Evolutionary conservation across 2,329 filamentous ascomycete species (phyloP).

Genomic region (Coniochaeta sp.): DNA sequence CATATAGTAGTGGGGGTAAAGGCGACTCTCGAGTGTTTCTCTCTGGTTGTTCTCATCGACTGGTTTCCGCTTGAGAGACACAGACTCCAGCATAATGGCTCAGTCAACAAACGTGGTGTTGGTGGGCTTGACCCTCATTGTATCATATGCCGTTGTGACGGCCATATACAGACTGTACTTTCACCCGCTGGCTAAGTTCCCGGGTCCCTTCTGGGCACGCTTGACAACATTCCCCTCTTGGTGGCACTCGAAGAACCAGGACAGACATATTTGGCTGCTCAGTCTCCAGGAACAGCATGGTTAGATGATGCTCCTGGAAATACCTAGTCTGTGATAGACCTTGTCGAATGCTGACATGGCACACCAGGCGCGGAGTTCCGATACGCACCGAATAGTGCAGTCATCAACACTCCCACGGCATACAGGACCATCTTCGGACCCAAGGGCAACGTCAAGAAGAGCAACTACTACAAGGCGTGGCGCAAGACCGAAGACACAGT

Average conservation of each 20-base stretch:
- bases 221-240: neutral
- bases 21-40: too few species aligned
- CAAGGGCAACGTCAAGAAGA: conserved; percentile 10
- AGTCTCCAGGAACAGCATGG: conserved; percentile 23
- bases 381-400: conserved; percentile 13
- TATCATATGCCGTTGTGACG: neutral
- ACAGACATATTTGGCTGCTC: neutral
- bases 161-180: conserved; percentile 1
- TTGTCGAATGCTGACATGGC: conserved; percentile 1
- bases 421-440: conserved; percentile 8
- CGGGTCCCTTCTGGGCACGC: neutral
- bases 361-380: neutral
- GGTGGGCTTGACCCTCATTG: neutral
- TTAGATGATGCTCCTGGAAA: conserved; percentile 14
- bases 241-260: neutral
- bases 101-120: neutral
- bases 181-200: conserved; percentile 1
- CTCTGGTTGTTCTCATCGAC: too few species aligned
- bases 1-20: too few species aligned
- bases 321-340: conserved; percentile 13
- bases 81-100: neutral
- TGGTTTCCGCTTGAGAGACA: too few species aligned
- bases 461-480: conserved; percentile 8
- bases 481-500: conserved; percentile 6
- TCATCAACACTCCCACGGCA: conserved; percentile 8